A percentile compares a stretch with the other conserved stretches of the same genome.
Evolutionary conservation across 2,329 filamentous ascomycete genomes (phyloP).

Genomic region (Hypoxylon sp.): DNA sequence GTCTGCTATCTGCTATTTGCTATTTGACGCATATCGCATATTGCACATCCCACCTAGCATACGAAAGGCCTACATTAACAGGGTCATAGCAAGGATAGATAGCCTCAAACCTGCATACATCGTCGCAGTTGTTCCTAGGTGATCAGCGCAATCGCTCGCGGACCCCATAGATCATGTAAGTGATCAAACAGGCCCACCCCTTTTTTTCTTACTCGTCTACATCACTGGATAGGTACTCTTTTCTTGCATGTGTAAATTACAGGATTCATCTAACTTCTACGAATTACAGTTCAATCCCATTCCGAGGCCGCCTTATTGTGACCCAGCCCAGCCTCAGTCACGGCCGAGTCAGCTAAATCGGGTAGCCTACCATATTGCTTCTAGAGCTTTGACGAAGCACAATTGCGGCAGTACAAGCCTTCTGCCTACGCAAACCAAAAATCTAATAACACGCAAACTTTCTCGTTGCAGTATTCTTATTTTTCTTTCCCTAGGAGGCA

Average conservation of each 20-base stretch:
- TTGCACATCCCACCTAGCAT: constrained; percentile 9
- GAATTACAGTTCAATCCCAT: constrained; percentile 35
- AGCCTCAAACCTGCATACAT: constrained; percentile 41
- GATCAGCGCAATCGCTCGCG: constrained; percentile 35
- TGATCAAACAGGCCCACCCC: constrained; percentile 36
- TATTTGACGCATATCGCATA: neutral
- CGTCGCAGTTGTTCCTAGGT: constrained; percentile 42
- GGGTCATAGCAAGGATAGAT: constrained; percentile 23
- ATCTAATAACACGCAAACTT: constrained; percentile 23
- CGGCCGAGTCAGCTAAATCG: constrained; percentile 29
- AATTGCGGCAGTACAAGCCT: constrained; percentile 37
- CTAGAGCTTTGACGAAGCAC: constrained; percentile 39
- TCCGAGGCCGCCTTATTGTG: constrained; percentile 27
- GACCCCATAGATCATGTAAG: constrained; percentile 43
- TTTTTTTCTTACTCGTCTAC: constrained; percentile 7
- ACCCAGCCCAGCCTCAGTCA: constrained; percentile 39
- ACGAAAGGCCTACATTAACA: constrained; percentile 10
- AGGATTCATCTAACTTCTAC: constrained; percentile 35
- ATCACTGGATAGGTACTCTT: constrained; percentile 25
- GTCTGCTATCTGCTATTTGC: constrained; percentile 1
- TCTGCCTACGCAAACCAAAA: constrained; percentile 21
- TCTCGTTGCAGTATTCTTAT: constrained; percentile 14
- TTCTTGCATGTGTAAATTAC: constrained; percentile 31
- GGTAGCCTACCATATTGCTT: constrained; percentile 33
- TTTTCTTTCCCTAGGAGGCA: constrained; percentile 8